Base-by-base conservation (phyloP, 371 early-diverging fungal genomes). In the Nematocida sp. region DNA sequence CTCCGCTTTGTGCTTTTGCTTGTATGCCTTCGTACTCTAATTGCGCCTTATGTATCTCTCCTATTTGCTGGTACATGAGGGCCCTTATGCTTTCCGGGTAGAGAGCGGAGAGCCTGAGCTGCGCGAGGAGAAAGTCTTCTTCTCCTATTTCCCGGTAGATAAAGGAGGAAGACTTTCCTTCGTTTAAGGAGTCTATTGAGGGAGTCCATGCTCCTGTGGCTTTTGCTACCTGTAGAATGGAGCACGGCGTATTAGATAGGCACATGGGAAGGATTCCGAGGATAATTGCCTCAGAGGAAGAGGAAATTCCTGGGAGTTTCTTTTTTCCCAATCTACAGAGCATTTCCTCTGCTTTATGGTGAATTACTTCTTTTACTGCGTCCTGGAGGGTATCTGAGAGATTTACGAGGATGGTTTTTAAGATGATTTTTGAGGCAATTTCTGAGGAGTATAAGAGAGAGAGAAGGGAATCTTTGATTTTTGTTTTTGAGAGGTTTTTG, bases 41-140 rank as follows among this genome's bases (percentile, higher is more conserved):
- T 81, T 95, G 95, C 0, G 96, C 93, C 39, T 89, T 88, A 47
- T 86, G 86, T 92, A 94, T 94, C 86, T 93, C 88, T 9, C 92
- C 94, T 39, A 87, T 84, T 83, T 95, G 94, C 81, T 94, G 94
- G 77, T 87, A 93, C 1, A 94, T 91, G 25, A 95, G 85, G 0
- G 96, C 96, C n/a, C 89, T 86, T 77, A 93, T 92, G 11, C 96
- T 95, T 82, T 96, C 96, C 20, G 88, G 85, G 80, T 90, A 95
- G 28, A 90, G 86, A 69, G 91, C 90, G 40, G 92, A 88, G 18
- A 93, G 88, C 68, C 92, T 86, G 92, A 94, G 93, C 18, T 92
- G 82, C 1, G 96, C 97, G 77, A 87, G 89, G 79, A 89, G 91
- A 86, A 91, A 90, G 80, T 94, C 94, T 23, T 89, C 50, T 32